Evolutionary conservation across 768 basidiomycete genomes (phyloP), one percentile per base, ranked within the genome.

Genomic region (Clitopilus passeckerianus): DNA sequence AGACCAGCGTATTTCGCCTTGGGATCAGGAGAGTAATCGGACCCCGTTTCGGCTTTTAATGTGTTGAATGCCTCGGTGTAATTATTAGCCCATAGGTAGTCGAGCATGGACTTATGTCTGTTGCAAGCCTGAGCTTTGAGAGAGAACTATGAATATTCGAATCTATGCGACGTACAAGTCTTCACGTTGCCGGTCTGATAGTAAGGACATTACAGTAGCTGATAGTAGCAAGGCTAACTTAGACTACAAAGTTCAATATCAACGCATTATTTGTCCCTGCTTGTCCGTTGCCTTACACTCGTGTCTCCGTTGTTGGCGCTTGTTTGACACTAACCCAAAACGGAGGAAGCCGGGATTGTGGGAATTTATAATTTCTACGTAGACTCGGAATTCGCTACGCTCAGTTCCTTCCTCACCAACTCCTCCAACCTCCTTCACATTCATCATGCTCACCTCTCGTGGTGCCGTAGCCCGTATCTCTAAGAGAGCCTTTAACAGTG

Each of bases 401-500:
- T 59, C 57, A 62, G 59, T 63, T 60, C 61, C 46, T 69, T 68
- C 68, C 67, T 65, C 59, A 64, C 62, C 69, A 61, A 61, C 64
- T 64, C 54, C 35, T 55, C 54, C 54, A 55, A 55, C 54, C 35
- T 53, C 53, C 66, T 64, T 60, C 63, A 60, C 63, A 64, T 70
- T 66, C 67, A 65, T 67, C 78, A 93, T 93, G 91, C 83, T 92
- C 81, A 90, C 89, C 76, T 80, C 90, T 68, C 90, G 91, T 75
- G 89, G 90, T 78, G 84, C 88, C 73, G 84, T 92, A 75, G 83
- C 90, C 74, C 91, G 92, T 77, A 81, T 94, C 75, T 90, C 92
- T 62, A 89, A 86, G 82, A 87, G 90, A 80, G 89, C 89, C 67
- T 80, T 86, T 72, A 86, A 86, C 73, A 84, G 77, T 73, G 84